Base-by-base conservation (phyloP, 176 grass and related monocot species). In the Poa annua region DNA sequence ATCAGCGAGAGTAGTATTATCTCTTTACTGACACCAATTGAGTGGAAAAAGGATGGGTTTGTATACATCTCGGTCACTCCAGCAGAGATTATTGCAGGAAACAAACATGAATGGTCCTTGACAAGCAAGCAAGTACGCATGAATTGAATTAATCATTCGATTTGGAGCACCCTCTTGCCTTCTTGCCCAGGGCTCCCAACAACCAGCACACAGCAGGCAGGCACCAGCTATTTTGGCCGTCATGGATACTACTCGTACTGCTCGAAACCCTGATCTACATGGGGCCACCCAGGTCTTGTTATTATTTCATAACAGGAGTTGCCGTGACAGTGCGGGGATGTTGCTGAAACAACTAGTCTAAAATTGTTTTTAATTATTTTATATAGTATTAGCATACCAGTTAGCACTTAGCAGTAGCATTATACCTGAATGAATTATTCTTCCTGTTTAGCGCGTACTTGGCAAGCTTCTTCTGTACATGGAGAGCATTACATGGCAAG, bases 401-500 rank as follows among this genome's bases (percentile, higher is more conserved):
- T 29, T 29, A 29, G 29, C 8, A 11, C 8, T 7, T 71, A 41
- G 4, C 5, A 16, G 50, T 20, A 57, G 56, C 55, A 60, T 13
- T 60, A 4, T 8, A 80, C 66, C 6, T 35, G 17, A 67, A 34
- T 35, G 17, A 67, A 34, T 22, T 25, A 25, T 67, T 14, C 62
- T 50, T 50, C 29, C 29, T n/a, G 39, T 45, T 45, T 45, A 3
- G 42, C 3, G 22, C 21, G 11, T 22, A 60, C 56, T 60, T 60
- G 21, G n/a, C 24, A 41, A 41, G 51, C 16, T 16, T 7, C 16
- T 16, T 7, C 7, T 19, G 29, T 70, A 56, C 72, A 77, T 34
- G 56, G 47, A 51, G 21, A 59, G 56, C 63, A 87, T 82, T 77
- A n/a, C n/a, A n/a, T n/a, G n/a, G n/a, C n/a, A n/a, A 29, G 29